phyloP scores from a whole-genome alignment of 2,329 filamentous ascomycete species.

The Clarireedia monteithiana region DNA sequence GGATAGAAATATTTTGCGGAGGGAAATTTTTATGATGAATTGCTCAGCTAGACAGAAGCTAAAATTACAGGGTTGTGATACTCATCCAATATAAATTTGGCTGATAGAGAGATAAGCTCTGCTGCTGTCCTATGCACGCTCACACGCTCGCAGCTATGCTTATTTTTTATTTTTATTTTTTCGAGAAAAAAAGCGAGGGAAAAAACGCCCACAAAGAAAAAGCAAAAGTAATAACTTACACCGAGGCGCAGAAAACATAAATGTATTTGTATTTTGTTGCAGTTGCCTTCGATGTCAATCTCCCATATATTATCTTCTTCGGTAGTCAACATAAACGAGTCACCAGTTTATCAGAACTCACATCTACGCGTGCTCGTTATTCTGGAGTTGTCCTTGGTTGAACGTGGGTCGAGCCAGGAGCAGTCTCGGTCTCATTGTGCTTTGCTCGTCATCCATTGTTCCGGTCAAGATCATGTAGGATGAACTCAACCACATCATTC shows the following conservation, averaged over 20 bases:
- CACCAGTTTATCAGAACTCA: background rate
- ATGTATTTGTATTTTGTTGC: no score
- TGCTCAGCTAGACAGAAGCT: conserved; percentile 1
- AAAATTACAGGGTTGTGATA: conserved; percentile 1
- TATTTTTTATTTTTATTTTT: no score
- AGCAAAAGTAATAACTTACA: no score
- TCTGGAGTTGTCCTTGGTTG: background rate
- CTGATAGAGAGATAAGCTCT: background rate
- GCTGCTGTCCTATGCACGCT: no score
- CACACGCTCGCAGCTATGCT: no score
- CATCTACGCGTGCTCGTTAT: background rate
- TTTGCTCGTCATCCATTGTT: background rate
- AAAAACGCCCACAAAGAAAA: no score
- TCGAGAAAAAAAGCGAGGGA: no score
- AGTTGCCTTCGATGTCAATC: no score
- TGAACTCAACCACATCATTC: background rate
- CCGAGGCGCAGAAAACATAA: no score
- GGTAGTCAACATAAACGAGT: no score
- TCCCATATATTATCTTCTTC: no score
- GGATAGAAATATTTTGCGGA: background rate
- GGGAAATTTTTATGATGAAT: conserved; percentile 10
- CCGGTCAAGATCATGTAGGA: background rate
- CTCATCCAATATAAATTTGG: no score
- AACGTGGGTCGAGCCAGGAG: background rate
- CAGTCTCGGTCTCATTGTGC: background rate